Evolutionary conservation across 2,329 filamentous ascomycete species (phyloP).

Genomic region (Fusarium nodosum): DNA sequence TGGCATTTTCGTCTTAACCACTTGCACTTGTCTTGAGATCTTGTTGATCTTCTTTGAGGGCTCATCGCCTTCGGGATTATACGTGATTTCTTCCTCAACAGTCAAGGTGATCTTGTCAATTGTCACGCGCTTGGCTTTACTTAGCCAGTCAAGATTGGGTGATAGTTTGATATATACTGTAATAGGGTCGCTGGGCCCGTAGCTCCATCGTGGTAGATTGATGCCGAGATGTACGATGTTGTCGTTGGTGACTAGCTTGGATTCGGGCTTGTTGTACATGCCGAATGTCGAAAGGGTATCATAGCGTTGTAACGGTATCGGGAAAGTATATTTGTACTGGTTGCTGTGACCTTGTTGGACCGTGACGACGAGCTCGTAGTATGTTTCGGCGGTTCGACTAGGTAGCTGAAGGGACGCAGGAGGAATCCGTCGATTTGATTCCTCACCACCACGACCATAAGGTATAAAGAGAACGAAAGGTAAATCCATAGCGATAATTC

Average conservation of each 20-base stretch:
- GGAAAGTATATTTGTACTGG: constrained; percentile 91
- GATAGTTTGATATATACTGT: constrained; percentile 95
- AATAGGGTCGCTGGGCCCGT: constrained; percentile 94
- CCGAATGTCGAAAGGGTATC: constrained; percentile 98
- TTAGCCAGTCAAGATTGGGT: constrained; percentile 91
- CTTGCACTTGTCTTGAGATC: constrained; percentile 85
- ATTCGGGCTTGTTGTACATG: constrained; percentile 98
- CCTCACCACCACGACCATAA: constrained; percentile 90
- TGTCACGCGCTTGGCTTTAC: constrained; percentile 90
- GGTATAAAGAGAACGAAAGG: constrained; percentile 98
- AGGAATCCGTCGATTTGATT: constrained; percentile 89
- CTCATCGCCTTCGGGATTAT: constrained; percentile 97
- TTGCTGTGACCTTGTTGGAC: constrained; percentile 90
- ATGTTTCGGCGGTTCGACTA: constrained; percentile 95
- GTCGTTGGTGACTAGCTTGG: constrained; percentile 86
- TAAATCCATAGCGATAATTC: constrained; percentile 93
- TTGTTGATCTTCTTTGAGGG: constrained; percentile 90
- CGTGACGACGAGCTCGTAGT: constrained; percentile 95
- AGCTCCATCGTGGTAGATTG: constrained; percentile 94
- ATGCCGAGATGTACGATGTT: constrained; percentile 93
- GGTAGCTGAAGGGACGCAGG: constrained; percentile 92
- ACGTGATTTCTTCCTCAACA: constrained; percentile 99
- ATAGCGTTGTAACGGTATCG: constrained; percentile 91
- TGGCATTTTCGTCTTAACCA: constrained; percentile 85
- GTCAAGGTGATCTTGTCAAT: constrained; percentile 94